Evolutionary conservation across 495 filamentous ascomycete species (phyloP).

Genomic region (Zalerion maritima): DNA sequence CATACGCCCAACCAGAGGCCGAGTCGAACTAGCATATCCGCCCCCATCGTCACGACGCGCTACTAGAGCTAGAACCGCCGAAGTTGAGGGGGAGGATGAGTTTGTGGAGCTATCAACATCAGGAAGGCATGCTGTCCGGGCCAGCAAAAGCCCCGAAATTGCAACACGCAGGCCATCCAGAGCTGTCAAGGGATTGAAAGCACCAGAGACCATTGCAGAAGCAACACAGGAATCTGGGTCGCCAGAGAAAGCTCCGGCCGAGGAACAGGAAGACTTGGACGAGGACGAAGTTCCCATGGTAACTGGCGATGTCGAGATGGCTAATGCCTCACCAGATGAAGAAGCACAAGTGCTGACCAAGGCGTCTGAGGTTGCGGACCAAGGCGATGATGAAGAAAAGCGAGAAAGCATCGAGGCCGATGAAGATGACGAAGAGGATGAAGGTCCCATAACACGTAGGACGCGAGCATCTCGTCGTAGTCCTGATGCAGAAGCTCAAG

Average conservation of each 20-base stretch:
- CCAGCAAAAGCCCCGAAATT: slow-evolving; percentile 54
- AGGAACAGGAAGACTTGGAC: slow-evolving; percentile 11
- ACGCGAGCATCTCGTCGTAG: slow-evolving; percentile 24
- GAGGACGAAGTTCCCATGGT: slow-evolving; percentile 18
- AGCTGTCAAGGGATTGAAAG: slow-evolving; percentile 46
- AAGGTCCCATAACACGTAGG: slow-evolving; percentile 40
- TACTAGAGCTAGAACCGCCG: slow-evolving; percentile 31
- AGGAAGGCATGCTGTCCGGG: slow-evolving; percentile 53
- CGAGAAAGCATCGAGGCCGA: slow-evolving; percentile 28
- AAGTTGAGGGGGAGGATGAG: slow-evolving; percentile 21
- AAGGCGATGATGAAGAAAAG: slow-evolving; percentile 8
- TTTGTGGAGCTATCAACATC: slow-evolving; percentile 52
- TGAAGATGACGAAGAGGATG: slow-evolving; percentile 56
- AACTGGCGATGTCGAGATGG: slow-evolving; percentile 10
- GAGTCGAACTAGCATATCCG: slow-evolving; percentile 8
- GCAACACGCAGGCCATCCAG: slow-evolving; percentile 35
- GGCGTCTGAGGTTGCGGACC: slow-evolving; percentile 5
- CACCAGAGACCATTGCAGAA: slow-evolving; percentile 44
- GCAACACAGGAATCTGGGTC: slow-evolving; percentile 35
- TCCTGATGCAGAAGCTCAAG: slow-evolving; percentile 14
- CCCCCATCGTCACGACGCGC: slow-evolving; percentile 22
- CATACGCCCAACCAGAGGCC: slow-evolving; percentile 10
- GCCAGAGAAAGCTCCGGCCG: slow-evolving; percentile 12
- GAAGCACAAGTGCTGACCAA: slow-evolving; percentile 14
- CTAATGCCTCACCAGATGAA: slow-evolving; percentile 19